phyloP scores from a whole-genome alignment of 2,329 filamentous ascomycete genomes.

The Sordariomycetes sp. region DNA sequence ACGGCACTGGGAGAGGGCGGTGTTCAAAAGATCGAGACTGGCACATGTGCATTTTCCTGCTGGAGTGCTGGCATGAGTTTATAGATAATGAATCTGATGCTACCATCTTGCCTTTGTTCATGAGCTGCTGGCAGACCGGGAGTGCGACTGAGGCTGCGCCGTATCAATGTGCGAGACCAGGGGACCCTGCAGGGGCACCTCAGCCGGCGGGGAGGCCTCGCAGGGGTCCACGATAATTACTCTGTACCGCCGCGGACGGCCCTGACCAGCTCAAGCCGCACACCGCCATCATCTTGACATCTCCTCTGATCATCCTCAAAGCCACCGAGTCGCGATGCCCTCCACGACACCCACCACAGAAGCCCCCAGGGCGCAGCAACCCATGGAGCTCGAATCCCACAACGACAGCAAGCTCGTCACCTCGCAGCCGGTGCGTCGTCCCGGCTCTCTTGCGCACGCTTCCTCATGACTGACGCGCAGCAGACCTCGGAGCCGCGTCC shows the following conservation, averaged over 20 bases:
- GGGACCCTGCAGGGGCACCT: neutral
- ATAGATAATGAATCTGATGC: constrained; percentile 2
- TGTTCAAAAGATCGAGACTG: constrained; percentile 1
- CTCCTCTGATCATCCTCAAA: no score
- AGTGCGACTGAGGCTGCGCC: no score
- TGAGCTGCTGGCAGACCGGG: no score
- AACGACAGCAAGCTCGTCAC: neutral
- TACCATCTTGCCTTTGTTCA: neutral
- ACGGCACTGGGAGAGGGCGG: neutral
- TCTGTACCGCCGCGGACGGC: no score
- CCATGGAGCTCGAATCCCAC: neutral
- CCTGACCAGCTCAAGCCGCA: no score
- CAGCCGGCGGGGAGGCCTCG: no score
- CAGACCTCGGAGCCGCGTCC: constrained; percentile 12
- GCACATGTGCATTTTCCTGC: neutral
- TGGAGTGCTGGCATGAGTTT: constrained; percentile 1
- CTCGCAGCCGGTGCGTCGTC: neutral
- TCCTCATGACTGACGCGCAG: neutral
- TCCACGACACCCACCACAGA: constrained; percentile 1
- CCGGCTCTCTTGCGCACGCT: neutral
- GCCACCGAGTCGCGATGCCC: constrained; percentile 7
- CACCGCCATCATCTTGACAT: no score
- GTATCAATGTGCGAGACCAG: neutral
- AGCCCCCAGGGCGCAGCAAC: constrained; percentile 1
- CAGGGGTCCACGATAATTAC: no score